A percentile compares a stretch with the other conserved stretches of the same genome.
phyloP scores from a whole-genome alignment of 208 protist species.

The Naegleria gruberi region DNA sequence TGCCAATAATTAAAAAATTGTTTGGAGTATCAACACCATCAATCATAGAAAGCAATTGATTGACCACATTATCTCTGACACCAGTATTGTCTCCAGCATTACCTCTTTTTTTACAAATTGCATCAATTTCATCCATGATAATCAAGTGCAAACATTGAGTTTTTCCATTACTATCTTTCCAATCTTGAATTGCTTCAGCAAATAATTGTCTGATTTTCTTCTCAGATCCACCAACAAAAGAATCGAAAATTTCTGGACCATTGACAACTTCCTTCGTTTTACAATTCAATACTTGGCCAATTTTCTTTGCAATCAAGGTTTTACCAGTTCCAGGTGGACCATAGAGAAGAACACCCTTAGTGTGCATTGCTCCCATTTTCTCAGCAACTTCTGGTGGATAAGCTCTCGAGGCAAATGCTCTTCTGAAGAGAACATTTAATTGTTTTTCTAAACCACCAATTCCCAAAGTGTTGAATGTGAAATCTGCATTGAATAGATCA shows the following conservation, averaged over 20 bases:
- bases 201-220: conserved; percentile 99
- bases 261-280: conserved; percentile 82
- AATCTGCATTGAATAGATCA: conserved; percentile 59
- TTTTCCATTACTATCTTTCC: conserved; percentile 30
- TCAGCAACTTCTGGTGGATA: conserved; percentile 97
- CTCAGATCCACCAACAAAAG: conserved; percentile 98
- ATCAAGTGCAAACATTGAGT: conserved; percentile 98
- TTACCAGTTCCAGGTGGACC: conserved; percentile 88
- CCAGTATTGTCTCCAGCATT: conserved; percentile 96
- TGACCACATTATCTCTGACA: conserved; percentile 99
- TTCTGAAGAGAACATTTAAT: conserved; percentile 95
- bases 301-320: conserved; percentile 99
- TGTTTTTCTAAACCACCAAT: conserved; percentile 96
- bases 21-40: conserved; percentile 98
- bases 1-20: conserved; percentile 99
- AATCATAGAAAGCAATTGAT: conserved; percentile 86
- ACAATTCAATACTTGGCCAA: conserved; percentile 98
- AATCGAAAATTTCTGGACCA: conserved; percentile 98
- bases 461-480: conserved; percentile 76
- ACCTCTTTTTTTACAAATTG: conserved; percentile 83
- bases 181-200: conserved; percentile 89
- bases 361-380: conserved; percentile 96
- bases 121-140: conserved; percentile 99
- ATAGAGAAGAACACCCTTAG: conserved; percentile 98
- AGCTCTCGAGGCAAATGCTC: conserved; percentile 97